A percentile compares a stretch with the other conserved stretches of the same genome.
These are phyloP conservation scores for Phaffia tasmanica DNA, from an alignment of 768 basidiomycete genomes.

Conservation along the genomic window DNA sequence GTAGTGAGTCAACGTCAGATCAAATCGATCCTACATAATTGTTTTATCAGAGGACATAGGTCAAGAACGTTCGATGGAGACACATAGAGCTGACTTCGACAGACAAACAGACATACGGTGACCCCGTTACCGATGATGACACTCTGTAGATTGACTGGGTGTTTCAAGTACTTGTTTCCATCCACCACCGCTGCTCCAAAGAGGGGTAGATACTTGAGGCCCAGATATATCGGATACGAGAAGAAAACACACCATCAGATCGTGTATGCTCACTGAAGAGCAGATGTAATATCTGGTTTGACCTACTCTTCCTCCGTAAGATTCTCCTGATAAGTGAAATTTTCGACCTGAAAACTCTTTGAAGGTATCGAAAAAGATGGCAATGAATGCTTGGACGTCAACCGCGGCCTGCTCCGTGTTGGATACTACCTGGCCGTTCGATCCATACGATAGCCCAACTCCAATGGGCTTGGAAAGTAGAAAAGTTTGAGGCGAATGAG, in stretches of 20 bases:
- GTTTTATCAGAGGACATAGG: too few relatives aligned
- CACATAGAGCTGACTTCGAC: not conserved
- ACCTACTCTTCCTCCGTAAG: conserved; percentile 40
- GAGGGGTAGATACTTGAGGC: conserved; percentile 34
- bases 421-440: conserved; percentile 26
- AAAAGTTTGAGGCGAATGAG: not conserved
- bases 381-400: conserved; percentile 59
- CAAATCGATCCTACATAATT: too few relatives aligned
- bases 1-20: too few relatives aligned
- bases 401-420: conserved; percentile 58
- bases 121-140: conserved; percentile 55
- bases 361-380: conserved; percentile 66
- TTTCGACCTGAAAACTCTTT: conserved; percentile 55
- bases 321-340: conserved; percentile 55
- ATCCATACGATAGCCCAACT: conserved; percentile 29
- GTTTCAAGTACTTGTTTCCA: conserved; percentile 49
- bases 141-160: conserved; percentile 56
- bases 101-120: conserved; percentile 20
- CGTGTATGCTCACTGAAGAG: not conserved
- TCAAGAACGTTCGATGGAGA: too few relatives aligned
- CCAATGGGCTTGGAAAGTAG: conserved; percentile 24
- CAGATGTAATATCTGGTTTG: not conserved
- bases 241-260: not conserved
- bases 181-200: conserved; percentile 70
- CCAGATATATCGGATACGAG: not conserved